Conservation (phyloP, 257 asterid genomes). For the Capsicum chinense region DNA sequence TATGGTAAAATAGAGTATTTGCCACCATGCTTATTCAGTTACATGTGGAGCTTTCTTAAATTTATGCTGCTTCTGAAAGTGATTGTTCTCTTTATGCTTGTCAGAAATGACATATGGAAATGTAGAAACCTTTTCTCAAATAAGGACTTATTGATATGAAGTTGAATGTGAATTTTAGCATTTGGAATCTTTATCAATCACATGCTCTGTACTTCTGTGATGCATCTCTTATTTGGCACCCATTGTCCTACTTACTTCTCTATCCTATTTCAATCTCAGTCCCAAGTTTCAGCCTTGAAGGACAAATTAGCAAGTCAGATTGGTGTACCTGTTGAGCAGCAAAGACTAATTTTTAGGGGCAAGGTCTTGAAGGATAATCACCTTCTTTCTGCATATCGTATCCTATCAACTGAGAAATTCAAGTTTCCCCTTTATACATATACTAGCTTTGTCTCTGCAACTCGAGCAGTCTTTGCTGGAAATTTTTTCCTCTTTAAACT, state of each 20-base stretch:
- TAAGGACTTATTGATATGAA: neutral
- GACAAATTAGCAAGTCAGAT: slow-evolving; percentile 70
- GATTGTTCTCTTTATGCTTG: neutral
- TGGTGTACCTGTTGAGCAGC: slow-evolving; percentile 85
- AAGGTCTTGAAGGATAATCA: slow-evolving; percentile 80
- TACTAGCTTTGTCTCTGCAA: neutral
- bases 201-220: neutral
- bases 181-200: slow-evolving; percentile 7
- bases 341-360: slow-evolving; percentile 86
- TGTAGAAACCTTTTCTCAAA: slow-evolving; percentile 13
- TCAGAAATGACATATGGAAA: slow-evolving; percentile 26
- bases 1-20: slow-evolving; percentile 14
- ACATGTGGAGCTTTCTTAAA: slow-evolving; percentile 1
- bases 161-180: slow-evolving; percentile 2
- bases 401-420: slow-evolving; percentile 44
- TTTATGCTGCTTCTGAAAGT: neutral
- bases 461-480: neutral
- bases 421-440: neutral
- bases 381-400: slow-evolving; percentile 76
- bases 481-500: neutral
- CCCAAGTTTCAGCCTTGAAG: slow-evolving; percentile 69
- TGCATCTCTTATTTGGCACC: neutral
- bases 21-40: neutral
- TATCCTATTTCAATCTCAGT: slow-evolving; percentile 44
- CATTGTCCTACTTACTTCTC: neutral